Conservation (phyloP, 2,329 filamentous ascomycete genomes). For the Xylariomycetidae sp. region DNA sequence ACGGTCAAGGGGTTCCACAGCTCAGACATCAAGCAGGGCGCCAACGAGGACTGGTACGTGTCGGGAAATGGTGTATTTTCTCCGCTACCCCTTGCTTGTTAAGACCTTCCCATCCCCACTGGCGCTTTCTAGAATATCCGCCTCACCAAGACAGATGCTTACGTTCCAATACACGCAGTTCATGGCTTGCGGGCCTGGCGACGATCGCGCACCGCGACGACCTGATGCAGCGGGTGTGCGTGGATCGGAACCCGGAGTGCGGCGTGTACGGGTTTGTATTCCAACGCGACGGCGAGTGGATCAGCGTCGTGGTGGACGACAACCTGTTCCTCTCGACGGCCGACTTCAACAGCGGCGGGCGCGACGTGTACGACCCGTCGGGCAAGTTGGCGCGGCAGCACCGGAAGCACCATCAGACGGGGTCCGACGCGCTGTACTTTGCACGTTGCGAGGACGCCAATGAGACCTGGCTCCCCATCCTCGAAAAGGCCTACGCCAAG, state of each 20-base stretch:
- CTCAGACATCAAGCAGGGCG: slow-evolving; percentile 38
- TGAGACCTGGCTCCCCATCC: slow-evolving; percentile 68
- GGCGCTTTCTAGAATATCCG: no score
- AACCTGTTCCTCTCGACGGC: slow-evolving; percentile 53
- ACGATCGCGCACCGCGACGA: slow-evolving; percentile 70
- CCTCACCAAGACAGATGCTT: no score
- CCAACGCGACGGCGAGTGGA: slow-evolving; percentile 73
- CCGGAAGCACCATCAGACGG: slow-evolving; percentile 59
- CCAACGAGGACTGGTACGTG: slow-evolving; percentile 64
- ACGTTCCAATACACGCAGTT: slow-evolving; percentile 84
- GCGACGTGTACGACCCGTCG: slow-evolving; percentile 43
- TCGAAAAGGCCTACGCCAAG: slow-evolving; percentile 73
- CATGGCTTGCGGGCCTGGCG: slow-evolving; percentile 77
- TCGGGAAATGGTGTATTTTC: no score
- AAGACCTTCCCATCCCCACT: no score
- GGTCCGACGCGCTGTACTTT: slow-evolving; percentile 66
- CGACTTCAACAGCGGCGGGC: slow-evolving; percentile 56
- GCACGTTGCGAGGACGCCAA: slow-evolving; percentile 63
- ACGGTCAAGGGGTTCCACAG: slow-evolving; percentile 35
- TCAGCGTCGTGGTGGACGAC: slow-evolving; percentile 54
- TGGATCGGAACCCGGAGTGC: slow-evolving; percentile 65
- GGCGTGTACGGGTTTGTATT: slow-evolving; percentile 87
- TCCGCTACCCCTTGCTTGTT: no score
- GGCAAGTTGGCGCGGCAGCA: slow-evolving; percentile 52
- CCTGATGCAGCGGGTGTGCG: slow-evolving; percentile 69